Evolutionary conservation across 2,329 filamentous ascomycete genomes (phyloP), one percentile per base, ranked within the genome.

Genomic region (Periconia digitata): DNA sequence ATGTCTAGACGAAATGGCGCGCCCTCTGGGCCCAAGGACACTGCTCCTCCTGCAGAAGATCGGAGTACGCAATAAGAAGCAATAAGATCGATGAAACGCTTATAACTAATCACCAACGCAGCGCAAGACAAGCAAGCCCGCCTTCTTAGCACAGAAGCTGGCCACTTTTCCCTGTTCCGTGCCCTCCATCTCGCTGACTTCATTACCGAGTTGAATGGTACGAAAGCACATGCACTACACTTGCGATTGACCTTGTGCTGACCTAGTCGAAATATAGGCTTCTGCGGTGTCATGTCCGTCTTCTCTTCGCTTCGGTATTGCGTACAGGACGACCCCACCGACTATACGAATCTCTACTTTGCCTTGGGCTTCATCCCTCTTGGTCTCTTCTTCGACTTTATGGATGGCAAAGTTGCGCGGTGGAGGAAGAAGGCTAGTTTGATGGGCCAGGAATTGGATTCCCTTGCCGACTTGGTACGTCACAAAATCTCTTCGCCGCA

Each of bases 361-460:
- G 92, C 94, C 2, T 83, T 99, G 41, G 83, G 78, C 4, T 90
- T 96, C 72, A 88, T 97, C 73, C 92, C 92, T 0, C 89, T 96
- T 3, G 65, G 65, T 1, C 79, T 97, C 12, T 96, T 97, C 78
- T 97, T 97, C 72, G 94, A 99, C 73, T 95, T 96, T 69, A 90
- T 97, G 81, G 94, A 99, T 72, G 94, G 94, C 67, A 94, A 92
- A 70, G 92, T 99, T 47, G 94, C 94, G 55, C 82, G 94, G 57
- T 97, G 94, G 94, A 85, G 94, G 70, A 87, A 90, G 76, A 99
- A 96, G 85, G 94, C 90, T 64, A 95, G 89, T 63, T 79, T 99
- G 69, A 97, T 99, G 92, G 94, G 94, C 12, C 92, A 96, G 73
- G 94, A 99, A 74, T 78, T 99, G 47, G 94, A 99, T 72, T 97